Evolutionary conservation across 2,329 filamentous ascomycete genomes (phyloP).

Genomic region (Alternaria sp.): DNA sequence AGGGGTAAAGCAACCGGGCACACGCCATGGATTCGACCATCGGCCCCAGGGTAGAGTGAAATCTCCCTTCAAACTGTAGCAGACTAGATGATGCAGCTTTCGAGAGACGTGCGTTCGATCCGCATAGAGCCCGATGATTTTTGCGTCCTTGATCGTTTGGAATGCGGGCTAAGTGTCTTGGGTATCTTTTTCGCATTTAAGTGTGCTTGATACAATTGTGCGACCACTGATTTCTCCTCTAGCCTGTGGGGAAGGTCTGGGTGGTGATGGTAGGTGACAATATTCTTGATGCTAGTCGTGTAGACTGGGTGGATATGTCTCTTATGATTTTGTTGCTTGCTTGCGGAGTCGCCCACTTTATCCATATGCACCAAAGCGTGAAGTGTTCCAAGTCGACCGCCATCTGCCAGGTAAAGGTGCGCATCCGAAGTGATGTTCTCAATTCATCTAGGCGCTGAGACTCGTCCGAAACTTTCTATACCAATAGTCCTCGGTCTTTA

Average conservation of each 20-base stretch:
- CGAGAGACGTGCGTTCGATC: slow-evolving; percentile 9
- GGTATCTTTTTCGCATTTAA: neutral
- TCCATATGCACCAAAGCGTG: neutral
- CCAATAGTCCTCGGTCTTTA: neutral
- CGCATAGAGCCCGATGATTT: neutral
- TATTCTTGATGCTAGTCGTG: neutral
- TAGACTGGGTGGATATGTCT: neutral
- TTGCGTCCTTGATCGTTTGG: neutral
- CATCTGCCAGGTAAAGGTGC: neutral
- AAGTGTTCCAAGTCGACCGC: neutral
- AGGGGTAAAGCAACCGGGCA: neutral
- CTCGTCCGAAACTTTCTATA: neutral
- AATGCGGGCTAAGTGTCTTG: neutral
- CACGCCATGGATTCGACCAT: neutral
- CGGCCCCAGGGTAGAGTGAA: neutral
- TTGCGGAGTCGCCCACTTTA: neutral
- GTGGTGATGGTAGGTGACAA: neutral
- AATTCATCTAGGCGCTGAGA: rapidly evolving
- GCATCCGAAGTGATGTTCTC: neutral
- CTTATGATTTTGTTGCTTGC: neutral
- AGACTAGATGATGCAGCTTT: neutral
- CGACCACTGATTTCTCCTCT: neutral
- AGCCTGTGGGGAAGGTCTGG: neutral
- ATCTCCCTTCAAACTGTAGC: slow-evolving; percentile 1
- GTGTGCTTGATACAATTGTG: neutral